Evolutionary conservation across 805 yeast genomes (phyloP), one percentile per base, ranked within the genome.

Genomic region (Gaillardinia entomophila): DNA sequence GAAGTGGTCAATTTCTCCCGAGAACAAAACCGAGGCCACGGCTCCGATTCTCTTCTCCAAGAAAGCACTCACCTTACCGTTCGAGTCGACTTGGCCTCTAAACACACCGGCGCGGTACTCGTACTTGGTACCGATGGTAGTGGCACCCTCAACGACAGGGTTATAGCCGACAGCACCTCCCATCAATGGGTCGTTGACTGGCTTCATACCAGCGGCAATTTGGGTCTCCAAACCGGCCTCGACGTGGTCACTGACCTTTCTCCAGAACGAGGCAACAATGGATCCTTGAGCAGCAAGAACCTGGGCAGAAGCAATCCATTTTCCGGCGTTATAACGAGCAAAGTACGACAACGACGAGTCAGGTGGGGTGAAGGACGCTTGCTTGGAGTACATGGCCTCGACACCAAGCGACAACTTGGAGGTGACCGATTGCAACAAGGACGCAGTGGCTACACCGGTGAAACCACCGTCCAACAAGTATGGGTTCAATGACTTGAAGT

Each of bases 71-170:
- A 90, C 94, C 67, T 85, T 87, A 65, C 98, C 98, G 39, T 74
- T 70, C 32, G 94, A 78, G 66, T 88, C 96, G 41, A 92, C 55
- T 63, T 89, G 95, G 55, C 97, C 96, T 66, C 98, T 80, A 77
- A 88, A 88, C 34, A 87, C 81, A 37, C 94, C 82, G 66, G 87
- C 94, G 70, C 97, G 87, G 75, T 87, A 92, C 70, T 92, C 97
- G 66, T 90, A 90, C 68, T 90, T 92, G 51, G 96, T 95, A 66
- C 97, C 98, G 36, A 90, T 58, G 39, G 96, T 84, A 49, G 98
- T 89, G 51, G 76, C 74, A 55, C 95, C 97, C 56, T 90, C 96
- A 38, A 89, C 71, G 27, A 82, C 79, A 22, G 95, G 85, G 57
- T 85, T 87, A 49, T 79, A 76, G 39, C 90, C 89, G 43, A 84